Percentiles rank a stretch among this genome's conserved stretches.
These are phyloP conservation scores for Bretziella fagacearum DNA, from an alignment of 2,329 filamentous ascomycete species.

Conservation along the genomic window DNA sequence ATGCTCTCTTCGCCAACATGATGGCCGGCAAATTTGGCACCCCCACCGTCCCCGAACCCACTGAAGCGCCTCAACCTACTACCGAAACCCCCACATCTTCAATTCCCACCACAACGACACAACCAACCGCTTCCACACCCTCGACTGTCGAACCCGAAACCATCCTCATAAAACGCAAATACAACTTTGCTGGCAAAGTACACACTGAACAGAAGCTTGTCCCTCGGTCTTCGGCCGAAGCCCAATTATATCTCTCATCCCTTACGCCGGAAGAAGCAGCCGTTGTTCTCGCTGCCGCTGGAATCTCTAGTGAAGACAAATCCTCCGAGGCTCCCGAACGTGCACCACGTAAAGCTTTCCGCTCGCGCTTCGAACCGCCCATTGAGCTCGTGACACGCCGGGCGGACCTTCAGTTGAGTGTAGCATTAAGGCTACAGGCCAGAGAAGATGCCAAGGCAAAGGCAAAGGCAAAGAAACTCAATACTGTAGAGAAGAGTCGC, in stretches of 20 bases:
- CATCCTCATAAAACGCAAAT: slow-evolving; percentile 52
- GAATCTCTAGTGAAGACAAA: slow-evolving; percentile 4
- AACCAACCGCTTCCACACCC: not conserved
- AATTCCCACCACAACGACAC: slow-evolving; percentile 3
- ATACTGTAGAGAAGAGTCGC: slow-evolving; percentile 53
- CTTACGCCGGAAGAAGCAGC: slow-evolving; percentile 16
- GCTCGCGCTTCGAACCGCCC: slow-evolving; percentile 45
- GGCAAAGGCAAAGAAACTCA: slow-evolving; percentile 37
- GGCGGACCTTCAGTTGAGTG: slow-evolving; percentile 40
- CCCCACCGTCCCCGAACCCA: not conserved
- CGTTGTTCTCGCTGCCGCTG: slow-evolving; percentile 8
- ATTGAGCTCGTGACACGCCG: slow-evolving; percentile 29
- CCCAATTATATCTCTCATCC: slow-evolving; percentile 40
- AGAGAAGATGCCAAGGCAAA: slow-evolving; percentile 31
- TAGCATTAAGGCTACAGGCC: slow-evolving; percentile 31
- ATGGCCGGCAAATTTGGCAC: slow-evolving; percentile 24
- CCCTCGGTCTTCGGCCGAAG: slow-evolving; percentile 46
- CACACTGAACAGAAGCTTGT: slow-evolving; percentile 58
- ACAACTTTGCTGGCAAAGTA: slow-evolving; percentile 57
- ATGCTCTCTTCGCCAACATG: slow-evolving; percentile 55
- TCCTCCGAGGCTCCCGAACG: slow-evolving; percentile 20
- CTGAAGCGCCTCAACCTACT: not conserved
- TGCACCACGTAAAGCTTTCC: slow-evolving; percentile 38
- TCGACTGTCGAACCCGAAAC: slow-evolving; percentile 22
- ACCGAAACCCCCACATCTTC: slow-evolving; percentile 13